Evolutionary conservation across 202 grass and related monocot genomes (phyloP).

Genomic region (Carex arenaria): DNA sequence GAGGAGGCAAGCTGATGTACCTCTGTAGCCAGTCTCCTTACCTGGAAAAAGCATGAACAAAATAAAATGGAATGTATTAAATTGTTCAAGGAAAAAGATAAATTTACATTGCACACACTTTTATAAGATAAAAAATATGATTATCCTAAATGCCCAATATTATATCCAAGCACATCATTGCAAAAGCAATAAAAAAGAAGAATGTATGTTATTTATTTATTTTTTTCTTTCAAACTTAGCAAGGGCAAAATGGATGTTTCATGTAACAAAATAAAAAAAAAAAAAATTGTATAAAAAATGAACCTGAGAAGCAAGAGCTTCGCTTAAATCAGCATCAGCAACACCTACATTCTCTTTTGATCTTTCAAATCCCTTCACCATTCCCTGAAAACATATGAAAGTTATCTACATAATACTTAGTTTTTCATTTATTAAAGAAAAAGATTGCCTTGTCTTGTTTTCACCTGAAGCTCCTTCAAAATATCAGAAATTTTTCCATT

Average conservation of each 20-base stretch:
- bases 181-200: not conserved
- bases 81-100: not conserved
- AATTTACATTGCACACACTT: not conserved
- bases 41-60: conserved; percentile 31
- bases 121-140: not conserved
- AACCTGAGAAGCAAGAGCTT: conserved; percentile 60
- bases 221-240: not conserved
- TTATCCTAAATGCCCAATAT: not conserved
- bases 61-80: not conserved
- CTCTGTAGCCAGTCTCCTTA: conserved; percentile 49
- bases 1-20: conserved; percentile 37
- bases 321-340: conserved; percentile 20
- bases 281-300: not conserved
- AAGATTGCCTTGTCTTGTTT: not conserved
- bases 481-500: conserved; percentile 72
- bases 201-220: not conserved
- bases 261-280: not conserved
- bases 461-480: conserved; percentile 66
- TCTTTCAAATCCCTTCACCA: conserved; percentile 45
- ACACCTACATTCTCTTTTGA: conserved; percentile 35
- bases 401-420: not conserved
- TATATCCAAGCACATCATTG: not conserved
- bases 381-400: conserved; percentile 19
- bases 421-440: not conserved
- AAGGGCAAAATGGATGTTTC: not conserved